These are phyloP conservation scores for Serendipita indica DNA, from an alignment of 768 basidiomycete genomes.

Conservation along the genomic window DNA sequence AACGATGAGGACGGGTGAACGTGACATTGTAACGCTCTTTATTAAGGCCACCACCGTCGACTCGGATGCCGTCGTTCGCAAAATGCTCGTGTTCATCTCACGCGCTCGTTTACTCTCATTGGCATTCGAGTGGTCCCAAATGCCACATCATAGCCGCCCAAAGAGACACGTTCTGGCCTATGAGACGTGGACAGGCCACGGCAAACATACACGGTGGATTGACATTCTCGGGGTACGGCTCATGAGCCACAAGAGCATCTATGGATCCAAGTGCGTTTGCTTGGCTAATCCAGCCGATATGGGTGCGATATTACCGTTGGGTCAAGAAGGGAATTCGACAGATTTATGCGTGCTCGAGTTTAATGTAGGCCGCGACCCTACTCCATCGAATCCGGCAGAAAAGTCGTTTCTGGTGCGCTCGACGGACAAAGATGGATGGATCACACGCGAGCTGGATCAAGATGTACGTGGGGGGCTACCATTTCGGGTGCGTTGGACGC, in stretches of 20 bases:
- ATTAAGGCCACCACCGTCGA: not conserved
- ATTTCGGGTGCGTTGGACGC: not conserved
- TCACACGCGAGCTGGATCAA: not conserved
- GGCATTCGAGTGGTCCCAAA: not conserved
- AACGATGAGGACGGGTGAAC: not conserved
- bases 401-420: not conserved
- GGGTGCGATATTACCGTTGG: not conserved
- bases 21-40: not conserved
- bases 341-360: not conserved
- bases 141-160: not conserved
- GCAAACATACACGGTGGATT: not conserved
- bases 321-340: not conserved
- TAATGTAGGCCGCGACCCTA: not conserved
- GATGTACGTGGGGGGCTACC: not conserved
- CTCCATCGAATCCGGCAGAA: not conserved
- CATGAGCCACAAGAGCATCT: not conserved
- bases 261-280: slow-evolving; percentile 4
- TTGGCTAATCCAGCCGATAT: not conserved
- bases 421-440: not conserved
- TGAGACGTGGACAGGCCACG: not conserved
- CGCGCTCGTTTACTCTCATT: not conserved
- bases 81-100: not conserved
- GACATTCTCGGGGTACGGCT: not conserved
- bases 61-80: not conserved
- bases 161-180: too few species aligned